Conservation (phyloP, 306 rosid species). For the Argentina anserina region DNA sequence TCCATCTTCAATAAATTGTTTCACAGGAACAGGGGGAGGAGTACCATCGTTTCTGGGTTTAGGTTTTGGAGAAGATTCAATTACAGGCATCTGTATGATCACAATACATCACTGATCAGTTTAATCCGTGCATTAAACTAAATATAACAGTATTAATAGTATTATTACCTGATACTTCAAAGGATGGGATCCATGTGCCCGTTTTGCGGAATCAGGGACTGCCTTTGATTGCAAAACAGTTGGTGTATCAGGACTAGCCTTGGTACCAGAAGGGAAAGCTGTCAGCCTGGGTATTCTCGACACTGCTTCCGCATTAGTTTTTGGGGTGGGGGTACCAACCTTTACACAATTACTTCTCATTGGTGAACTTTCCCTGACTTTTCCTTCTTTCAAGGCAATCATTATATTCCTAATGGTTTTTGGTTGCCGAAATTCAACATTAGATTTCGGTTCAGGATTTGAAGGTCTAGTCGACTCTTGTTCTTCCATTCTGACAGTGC, state of each 20-base stretch:
- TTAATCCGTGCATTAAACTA: neutral
- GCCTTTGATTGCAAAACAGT: slow-evolving; percentile 42
- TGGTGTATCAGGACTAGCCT: slow-evolving; percentile 58
- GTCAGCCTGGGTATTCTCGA: slow-evolving; percentile 71
- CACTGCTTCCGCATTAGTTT: slow-evolving; percentile 42
- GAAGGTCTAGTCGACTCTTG: slow-evolving; percentile 45
- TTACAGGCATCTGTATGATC: slow-evolving; percentile 46
- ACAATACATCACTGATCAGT: slow-evolving; percentile 1
- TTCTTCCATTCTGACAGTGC: slow-evolving; percentile 39
- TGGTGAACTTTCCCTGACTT: slow-evolving; percentile 77
- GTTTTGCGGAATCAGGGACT: slow-evolving; percentile 54
- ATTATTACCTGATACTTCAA: slow-evolving; percentile 67
- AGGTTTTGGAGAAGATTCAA: slow-evolving; percentile 60
- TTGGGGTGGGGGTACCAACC: slow-evolving; percentile 45
- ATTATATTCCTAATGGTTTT: slow-evolving; percentile 80
- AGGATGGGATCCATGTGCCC: slow-evolving; percentile 49
- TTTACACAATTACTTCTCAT: slow-evolving; percentile 68
- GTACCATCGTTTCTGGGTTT: slow-evolving; percentile 62
- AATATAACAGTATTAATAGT: slow-evolving; percentile 8
- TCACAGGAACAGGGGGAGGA: slow-evolving; percentile 48
- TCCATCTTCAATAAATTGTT: slow-evolving; percentile 72
- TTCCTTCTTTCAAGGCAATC: slow-evolving; percentile 83
- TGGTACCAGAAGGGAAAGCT: slow-evolving; percentile 42
- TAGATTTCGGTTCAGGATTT: slow-evolving; percentile 40
- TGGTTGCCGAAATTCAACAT: slow-evolving; percentile 63